phyloP scores from a whole-genome alignment of 331 rosid genomes.

The Ulmus americana region DNA sequence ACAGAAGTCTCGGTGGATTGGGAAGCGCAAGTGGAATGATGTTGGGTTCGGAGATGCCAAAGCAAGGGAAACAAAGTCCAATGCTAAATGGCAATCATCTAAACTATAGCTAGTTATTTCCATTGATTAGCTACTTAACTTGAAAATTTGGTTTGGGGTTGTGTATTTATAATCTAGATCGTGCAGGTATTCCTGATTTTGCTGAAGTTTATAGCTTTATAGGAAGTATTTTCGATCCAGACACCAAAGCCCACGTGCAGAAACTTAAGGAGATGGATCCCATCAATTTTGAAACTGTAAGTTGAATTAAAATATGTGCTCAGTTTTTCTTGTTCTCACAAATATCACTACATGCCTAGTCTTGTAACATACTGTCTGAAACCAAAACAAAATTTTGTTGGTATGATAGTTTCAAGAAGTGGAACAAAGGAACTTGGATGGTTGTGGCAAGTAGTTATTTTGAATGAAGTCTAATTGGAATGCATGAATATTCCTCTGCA shows the following conservation, averaged over 20 bases:
- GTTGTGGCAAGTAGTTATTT: slow-evolving; percentile 1
- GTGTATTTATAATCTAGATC: slow-evolving; percentile 23
- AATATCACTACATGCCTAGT: neutral
- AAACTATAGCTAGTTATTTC: neutral
- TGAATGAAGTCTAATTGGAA: neutral
- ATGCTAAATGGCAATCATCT: slow-evolving; percentile 51
- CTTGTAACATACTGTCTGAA: neutral
- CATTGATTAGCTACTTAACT: slow-evolving; percentile 15
- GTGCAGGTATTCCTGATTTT: slow-evolving; percentile 79
- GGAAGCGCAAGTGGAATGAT: slow-evolving; percentile 38
- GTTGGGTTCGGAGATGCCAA: slow-evolving; percentile 39
- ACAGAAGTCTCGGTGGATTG: slow-evolving; percentile 38
- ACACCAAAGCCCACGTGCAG: slow-evolving; percentile 59
- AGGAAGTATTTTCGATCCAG: slow-evolving; percentile 93
- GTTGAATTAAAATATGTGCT: slow-evolving; percentile 34
- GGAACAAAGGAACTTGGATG: neutral
- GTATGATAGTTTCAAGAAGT: neutral
- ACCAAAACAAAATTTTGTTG: neutral
- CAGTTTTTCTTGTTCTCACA: neutral
- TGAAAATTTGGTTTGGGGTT: neutral
- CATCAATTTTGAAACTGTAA: slow-evolving; percentile 87
- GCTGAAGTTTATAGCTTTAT: slow-evolving; percentile 87
- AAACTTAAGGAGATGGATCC: slow-evolving; percentile 98
- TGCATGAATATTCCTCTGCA: neutral
- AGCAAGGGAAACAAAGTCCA: slow-evolving; percentile 53